These are phyloP conservation scores for Pistacia atlantica DNA, from an alignment of 345 rosid species.

Conservation along the genomic window DNA sequence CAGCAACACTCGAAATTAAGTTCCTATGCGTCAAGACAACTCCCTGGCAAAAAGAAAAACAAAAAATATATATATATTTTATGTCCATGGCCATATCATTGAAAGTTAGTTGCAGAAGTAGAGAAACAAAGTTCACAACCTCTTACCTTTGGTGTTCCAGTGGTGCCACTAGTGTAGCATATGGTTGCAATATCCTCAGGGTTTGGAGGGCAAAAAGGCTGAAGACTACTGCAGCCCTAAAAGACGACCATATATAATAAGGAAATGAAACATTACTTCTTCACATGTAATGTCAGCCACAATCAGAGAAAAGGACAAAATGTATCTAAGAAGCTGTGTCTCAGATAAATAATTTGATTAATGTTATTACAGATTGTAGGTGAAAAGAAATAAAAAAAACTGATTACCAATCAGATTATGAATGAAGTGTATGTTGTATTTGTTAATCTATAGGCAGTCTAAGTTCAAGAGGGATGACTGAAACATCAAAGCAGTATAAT, in stretches of 20 bases:
- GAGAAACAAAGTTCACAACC: constrained; percentile 20
- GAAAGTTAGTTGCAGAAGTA: constrained; percentile 21
- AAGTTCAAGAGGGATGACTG: not conserved
- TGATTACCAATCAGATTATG: constrained; percentile 1
- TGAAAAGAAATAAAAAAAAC: not conserved
- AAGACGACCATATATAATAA: constrained; percentile 34
- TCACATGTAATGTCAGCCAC: constrained; percentile 7
- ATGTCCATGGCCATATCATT: not conserved
- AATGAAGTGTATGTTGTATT: not conserved
- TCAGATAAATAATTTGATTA: constrained; percentile 3
- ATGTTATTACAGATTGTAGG: not conserved
- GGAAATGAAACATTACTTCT: constrained; percentile 15
- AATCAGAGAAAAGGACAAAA: constrained; percentile 2
- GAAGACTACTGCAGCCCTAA: constrained; percentile 76
- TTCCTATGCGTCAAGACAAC: constrained; percentile 81
- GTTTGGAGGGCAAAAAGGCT: constrained; percentile 68
- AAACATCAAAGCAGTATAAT: not conserved
- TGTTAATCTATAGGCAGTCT: not conserved
- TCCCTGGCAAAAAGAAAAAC: constrained; percentile 51
- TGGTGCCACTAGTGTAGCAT: constrained; percentile 98
- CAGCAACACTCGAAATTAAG: constrained; percentile 82
- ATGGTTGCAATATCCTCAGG: constrained; percentile 89
- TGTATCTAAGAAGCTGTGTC: constrained; percentile 6
- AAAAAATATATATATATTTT: not conserved
- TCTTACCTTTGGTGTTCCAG: constrained; percentile 91